phyloP scores from a whole-genome alignment of 164 flowering plant species.

The Piper longum region DNA sequence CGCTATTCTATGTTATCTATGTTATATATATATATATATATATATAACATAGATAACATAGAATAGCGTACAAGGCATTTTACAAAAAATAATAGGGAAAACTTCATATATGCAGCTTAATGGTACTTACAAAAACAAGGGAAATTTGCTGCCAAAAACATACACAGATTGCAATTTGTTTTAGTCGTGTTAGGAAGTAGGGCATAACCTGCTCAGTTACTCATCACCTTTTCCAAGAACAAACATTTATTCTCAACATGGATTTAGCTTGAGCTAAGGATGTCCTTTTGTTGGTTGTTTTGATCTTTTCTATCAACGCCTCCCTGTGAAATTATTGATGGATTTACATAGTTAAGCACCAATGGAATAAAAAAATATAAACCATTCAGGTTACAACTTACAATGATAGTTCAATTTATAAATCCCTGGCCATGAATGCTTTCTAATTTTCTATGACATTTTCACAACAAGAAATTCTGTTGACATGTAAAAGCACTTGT shows the following conservation, averaged over 20 bases:
- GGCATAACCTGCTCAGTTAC: not conserved
- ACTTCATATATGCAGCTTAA: no score
- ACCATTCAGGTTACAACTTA: not conserved
- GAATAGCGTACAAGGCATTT: no score
- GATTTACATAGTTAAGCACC: not conserved
- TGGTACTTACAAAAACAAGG: not conserved
- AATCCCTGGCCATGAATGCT: no score
- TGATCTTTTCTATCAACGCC: conserved; percentile 45
- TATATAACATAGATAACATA: no score
- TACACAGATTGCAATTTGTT: not conserved
- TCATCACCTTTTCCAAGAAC: not conserved
- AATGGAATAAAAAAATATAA: no score
- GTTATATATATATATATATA: no score
- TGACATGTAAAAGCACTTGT: no score
- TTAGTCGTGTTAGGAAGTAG: not conserved
- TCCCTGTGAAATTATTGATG: conserved; percentile 35
- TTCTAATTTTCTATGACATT: no score
- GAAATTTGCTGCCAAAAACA: not conserved
- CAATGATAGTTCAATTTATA: no score
- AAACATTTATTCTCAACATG: not conserved
- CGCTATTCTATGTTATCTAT: no score
- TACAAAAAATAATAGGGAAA: no score
- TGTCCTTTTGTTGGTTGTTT: conserved; percentile 40
- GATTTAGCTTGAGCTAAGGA: conserved; percentile 22
- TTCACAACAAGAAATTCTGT: no score